These are phyloP conservation scores for Brasenia schreberi DNA, from an alignment of 164 flowering plant species.

Conservation along the genomic window DNA sequence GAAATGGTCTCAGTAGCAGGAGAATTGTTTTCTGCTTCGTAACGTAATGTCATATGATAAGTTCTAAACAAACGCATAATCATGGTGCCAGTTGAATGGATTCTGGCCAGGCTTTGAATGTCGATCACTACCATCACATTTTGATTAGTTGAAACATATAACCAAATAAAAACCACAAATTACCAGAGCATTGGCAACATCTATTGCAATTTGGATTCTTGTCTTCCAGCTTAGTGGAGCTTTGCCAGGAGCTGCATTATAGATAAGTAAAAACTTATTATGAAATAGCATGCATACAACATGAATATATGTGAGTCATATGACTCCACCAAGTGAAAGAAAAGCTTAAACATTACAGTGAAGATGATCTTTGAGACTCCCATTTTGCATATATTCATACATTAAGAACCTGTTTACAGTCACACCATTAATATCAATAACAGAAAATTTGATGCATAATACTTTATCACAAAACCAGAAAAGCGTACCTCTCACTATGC, in stretches of 20 bases:
- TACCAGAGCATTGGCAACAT: conserved; percentile 98
- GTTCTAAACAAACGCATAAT: too few species aligned
- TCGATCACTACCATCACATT: too few species aligned
- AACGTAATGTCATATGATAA: too few species aligned
- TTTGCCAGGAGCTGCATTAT: conserved; percentile 46
- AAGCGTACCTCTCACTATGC: conserved; percentile 54
- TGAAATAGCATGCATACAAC: background rate
- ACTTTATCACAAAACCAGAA: background rate
- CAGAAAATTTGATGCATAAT: background rate
- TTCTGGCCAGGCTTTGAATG: background rate
- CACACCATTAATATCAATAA: background rate
- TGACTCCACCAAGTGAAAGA: background rate
- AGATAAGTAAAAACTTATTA: background rate
- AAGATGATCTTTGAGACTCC: conserved; percentile 91
- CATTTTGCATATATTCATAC: conserved; percentile 92
- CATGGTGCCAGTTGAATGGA: background rate
- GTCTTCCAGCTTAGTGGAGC: conserved; percentile 72
- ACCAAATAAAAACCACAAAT: conserved; percentile 1
- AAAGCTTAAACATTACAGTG: conserved; percentile 29
- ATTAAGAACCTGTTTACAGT: conserved; percentile 65
- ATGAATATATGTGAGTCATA: background rate
- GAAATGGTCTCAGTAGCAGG: too few species aligned
- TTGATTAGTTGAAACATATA: background rate
- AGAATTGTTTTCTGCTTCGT: too few species aligned
- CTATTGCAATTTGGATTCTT: conserved; percentile 87